Percentiles rank a stretch among this genome's conserved stretches.
phyloP scores from a whole-genome alignment of 208 protist genomes.

The Leishmania major region DNA sequence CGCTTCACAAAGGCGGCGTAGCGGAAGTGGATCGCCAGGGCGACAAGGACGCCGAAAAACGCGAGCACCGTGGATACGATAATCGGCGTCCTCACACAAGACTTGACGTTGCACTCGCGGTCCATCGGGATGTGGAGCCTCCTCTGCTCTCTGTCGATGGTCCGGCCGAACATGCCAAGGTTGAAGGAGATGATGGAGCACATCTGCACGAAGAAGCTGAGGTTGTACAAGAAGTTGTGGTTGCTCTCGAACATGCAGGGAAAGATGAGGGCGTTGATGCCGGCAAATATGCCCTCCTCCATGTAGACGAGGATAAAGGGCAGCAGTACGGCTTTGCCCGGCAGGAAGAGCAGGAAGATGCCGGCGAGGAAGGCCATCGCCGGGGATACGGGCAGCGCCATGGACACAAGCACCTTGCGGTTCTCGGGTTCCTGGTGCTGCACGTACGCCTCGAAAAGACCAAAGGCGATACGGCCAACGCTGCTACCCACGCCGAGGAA shows the following conservation, averaged over 20 bases:
- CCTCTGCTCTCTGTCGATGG: conserved; percentile 43
- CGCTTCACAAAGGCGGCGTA: conserved; percentile 56
- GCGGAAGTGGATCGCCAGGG: conserved; percentile 51
- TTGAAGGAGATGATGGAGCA: conserved; percentile 67
- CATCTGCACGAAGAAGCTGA: conserved; percentile 58
- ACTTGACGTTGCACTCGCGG: conserved; percentile 44
- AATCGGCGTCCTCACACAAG: conserved; percentile 47
- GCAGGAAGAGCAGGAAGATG: conserved; percentile 54
- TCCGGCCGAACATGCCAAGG: conserved; percentile 57
- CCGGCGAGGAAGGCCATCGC: conserved; percentile 44
- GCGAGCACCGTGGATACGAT: conserved; percentile 51
- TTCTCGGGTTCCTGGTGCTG: conserved; percentile 55
- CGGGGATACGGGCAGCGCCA: conserved; percentile 56
- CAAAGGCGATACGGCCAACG: conserved; percentile 57
- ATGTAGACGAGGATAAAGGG: conserved; percentile 73
- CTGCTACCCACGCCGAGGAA: conserved; percentile 69
- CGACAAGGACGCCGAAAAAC: conserved; percentile 37
- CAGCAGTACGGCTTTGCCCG: conserved; percentile 46
- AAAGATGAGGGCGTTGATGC: conserved; percentile 61
- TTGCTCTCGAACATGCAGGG: conserved; percentile 55
- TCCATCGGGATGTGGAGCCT: conserved; percentile 27
- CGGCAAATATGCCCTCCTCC: conserved; percentile 61
- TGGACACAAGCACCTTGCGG: conserved; percentile 52
- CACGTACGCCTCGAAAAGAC: conserved; percentile 70
- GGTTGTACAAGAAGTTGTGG: conserved; percentile 63